These are phyloP conservation scores for Ascochyta clinopodiicola DNA, from an alignment of 2,329 filamentous ascomycete genomes.

Conservation along the genomic window DNA sequence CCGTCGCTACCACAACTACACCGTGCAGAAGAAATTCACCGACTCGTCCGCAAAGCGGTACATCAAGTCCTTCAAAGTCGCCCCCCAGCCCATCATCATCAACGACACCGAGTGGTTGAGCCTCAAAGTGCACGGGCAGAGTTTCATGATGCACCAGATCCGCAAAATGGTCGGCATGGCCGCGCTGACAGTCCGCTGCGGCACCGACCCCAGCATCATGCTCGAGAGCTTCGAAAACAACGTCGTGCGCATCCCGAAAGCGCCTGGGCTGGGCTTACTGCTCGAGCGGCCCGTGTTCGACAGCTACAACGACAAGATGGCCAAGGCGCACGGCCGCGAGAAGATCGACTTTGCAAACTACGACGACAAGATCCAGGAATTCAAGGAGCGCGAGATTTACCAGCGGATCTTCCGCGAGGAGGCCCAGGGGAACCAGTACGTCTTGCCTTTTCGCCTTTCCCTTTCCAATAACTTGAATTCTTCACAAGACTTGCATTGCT, in stretches of 20 bases:
- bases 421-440: constrained; percentile 79
- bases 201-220: constrained; percentile 75
- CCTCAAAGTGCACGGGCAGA: constrained; percentile 94
- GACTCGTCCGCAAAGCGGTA: constrained; percentile 87
- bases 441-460: neutral
- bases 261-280: constrained; percentile 84
- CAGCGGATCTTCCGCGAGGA: constrained; percentile 89
- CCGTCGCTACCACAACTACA: constrained; percentile 96
- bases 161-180: constrained; percentile 98
- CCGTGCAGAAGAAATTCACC: constrained; percentile 80
- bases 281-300: constrained; percentile 93
- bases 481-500: constrained; percentile 9
- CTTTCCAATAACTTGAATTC: too few species aligned
- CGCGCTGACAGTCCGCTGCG: constrained; percentile 82
- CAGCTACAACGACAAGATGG: constrained; percentile 79
- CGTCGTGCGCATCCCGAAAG: constrained; percentile 90
- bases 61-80: constrained; percentile 88
- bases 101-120: constrained; percentile 94
- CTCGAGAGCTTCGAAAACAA: constrained; percentile 72
- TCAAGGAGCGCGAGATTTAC: constrained; percentile 94
- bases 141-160: constrained; percentile 99
- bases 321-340: constrained; percentile 67
- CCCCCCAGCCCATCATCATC: constrained; percentile 73
- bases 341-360: constrained; percentile 80
- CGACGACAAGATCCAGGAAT: constrained; percentile 79